A percentile compares a stretch with the other conserved stretches of the same genome.
Evolutionary conservation across 2,329 filamentous ascomycete species (phyloP).

Genomic region (Penicillium sp.): DNA sequence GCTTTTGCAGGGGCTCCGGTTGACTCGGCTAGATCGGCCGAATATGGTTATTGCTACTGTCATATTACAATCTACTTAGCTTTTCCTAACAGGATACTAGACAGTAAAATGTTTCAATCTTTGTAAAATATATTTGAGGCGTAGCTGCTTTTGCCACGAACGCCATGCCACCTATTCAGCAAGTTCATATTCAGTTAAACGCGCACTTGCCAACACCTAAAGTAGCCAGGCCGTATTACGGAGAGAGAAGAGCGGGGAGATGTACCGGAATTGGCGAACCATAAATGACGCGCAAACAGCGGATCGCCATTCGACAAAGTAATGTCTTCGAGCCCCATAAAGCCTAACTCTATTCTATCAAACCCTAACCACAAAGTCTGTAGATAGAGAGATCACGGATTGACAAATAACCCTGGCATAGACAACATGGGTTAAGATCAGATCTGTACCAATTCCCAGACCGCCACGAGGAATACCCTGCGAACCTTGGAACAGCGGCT

Average conservation of each 20-base stretch:
- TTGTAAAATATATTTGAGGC: too few relatives aligned
- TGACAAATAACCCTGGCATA: background rate
- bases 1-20: background rate
- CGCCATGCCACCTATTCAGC: background rate
- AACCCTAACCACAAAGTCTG: background rate
- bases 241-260: background rate
- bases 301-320: background rate
- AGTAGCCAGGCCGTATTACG: background rate
- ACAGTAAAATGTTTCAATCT: background rate
- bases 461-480: slow-evolving; percentile 1
- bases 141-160: background rate
- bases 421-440: background rate
- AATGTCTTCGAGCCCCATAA: background rate
- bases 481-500: background rate
- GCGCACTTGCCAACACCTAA: background rate
- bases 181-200: background rate
- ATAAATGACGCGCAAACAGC: background rate
- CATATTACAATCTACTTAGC: background rate
- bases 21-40: background rate
- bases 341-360: background rate
- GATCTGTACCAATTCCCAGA: background rate
- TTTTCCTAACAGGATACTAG: too few relatives aligned
- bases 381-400: too few relatives aligned
- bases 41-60: background rate
- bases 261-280: background rate